These are phyloP conservation scores for Botryotinia globosa DNA, from an alignment of 2,329 filamentous ascomycete genomes.

Conservation along the genomic window DNA sequence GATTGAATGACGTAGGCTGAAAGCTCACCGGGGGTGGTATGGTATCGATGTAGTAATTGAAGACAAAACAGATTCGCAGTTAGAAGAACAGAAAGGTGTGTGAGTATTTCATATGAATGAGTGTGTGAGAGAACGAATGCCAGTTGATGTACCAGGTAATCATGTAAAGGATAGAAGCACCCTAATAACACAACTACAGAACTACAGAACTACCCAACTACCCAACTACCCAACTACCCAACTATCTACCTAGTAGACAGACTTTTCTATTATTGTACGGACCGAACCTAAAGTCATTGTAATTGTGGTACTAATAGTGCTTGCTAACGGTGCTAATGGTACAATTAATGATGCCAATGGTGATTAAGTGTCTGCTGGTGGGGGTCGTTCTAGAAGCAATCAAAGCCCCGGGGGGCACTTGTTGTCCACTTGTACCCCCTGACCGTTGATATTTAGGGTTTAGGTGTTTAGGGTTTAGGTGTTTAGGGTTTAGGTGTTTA, in stretches of 20 bases:
- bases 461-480: no score
- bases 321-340: no score
- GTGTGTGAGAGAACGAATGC: background rate
- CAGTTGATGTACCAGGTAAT: background rate
- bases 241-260: background rate
- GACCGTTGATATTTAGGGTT: no score
- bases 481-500: no score
- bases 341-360: background rate
- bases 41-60: background rate
- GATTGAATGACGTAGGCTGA: constrained; percentile 15
- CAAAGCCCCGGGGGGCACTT: background rate
- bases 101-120: background rate
- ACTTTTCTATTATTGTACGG: background rate
- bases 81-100: background rate
- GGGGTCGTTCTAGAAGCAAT: background rate
- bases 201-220: background rate
- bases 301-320: background rate
- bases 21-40: background rate
- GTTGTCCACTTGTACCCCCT: background rate
- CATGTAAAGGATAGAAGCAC: background rate
- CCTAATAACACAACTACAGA: no score
- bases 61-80: background rate
- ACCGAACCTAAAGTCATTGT: background rate
- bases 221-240: background rate
- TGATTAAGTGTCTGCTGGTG: background rate